Conservation (phyloP, 306 rosid species). For the Crotalaria pallida region DNA sequence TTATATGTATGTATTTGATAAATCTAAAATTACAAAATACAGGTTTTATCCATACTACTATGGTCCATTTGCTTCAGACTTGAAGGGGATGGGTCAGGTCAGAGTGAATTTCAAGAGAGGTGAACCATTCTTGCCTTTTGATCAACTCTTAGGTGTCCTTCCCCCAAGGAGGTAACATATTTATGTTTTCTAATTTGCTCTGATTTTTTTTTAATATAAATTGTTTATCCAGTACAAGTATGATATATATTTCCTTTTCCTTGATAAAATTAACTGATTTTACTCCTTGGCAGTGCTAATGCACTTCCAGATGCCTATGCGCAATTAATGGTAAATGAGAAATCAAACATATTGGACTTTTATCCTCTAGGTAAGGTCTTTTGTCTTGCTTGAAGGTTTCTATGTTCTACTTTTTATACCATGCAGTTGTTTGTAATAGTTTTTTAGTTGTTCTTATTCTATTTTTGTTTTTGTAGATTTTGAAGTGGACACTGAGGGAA, state of each 20-base stretch:
- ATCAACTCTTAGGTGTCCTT: slow-evolving; percentile 49
- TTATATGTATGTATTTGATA: neutral
- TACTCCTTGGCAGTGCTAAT: slow-evolving; percentile 28
- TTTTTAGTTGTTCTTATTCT: neutral
- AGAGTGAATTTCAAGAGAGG: slow-evolving; percentile 33
- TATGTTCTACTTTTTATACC: neutral
- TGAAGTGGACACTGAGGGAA: slow-evolving; percentile 49
- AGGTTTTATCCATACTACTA: slow-evolving; percentile 78
- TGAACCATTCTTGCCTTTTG: slow-evolving; percentile 48
- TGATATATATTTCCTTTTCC: neutral
- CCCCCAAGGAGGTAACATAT: slow-evolving; percentile 42
- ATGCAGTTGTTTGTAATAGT: neutral
- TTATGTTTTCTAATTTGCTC: neutral
- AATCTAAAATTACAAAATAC: neutral
- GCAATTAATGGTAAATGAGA: slow-evolving; percentile 32
- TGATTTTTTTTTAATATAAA: neutral
- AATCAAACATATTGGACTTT: slow-evolving; percentile 36
- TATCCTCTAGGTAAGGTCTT: slow-evolving; percentile 40
- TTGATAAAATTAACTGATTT: neutral
- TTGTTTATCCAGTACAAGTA: too few relatives aligned
- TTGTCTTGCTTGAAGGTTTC: neutral
- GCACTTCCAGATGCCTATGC: slow-evolving; percentile 40
- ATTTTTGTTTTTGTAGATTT: slow-evolving; percentile 27
- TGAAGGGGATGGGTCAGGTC: slow-evolving; percentile 45
- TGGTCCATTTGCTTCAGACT: slow-evolving; percentile 58